Conservation (phyloP, 306 rosid genomes). For the Prinsepia uniflora region DNA sequence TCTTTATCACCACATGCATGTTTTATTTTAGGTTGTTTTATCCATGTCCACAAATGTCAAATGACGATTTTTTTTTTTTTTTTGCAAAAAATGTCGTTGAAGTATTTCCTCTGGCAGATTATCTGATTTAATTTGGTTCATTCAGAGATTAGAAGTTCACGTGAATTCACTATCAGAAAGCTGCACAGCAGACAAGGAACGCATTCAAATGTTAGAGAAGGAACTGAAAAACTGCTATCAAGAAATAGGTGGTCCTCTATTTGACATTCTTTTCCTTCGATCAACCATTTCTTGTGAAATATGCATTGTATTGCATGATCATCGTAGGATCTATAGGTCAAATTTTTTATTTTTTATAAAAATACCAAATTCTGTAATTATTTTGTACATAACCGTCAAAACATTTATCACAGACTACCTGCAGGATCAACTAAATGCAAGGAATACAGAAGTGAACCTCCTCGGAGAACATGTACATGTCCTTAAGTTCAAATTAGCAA, state of each 20-base stretch:
- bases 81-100: neutral
- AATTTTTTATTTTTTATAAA: neutral
- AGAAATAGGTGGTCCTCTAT: slow-evolving; percentile 63
- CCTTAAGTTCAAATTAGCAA: slow-evolving; percentile 57
- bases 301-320: neutral
- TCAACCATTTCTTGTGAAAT: neutral
- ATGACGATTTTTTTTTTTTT: too few species aligned
- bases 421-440: slow-evolving; percentile 68
- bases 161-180: slow-evolving; percentile 51
- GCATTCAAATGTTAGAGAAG: slow-evolving; percentile 56
- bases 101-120: slow-evolving; percentile 1
- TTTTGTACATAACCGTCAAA: slow-evolving; percentile 27
- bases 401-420: slow-evolving; percentile 66
- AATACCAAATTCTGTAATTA: neutral
- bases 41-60: neutral
- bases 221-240: slow-evolving; percentile 77
- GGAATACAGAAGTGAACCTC: slow-evolving; percentile 51
- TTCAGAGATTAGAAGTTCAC: slow-evolving; percentile 57
- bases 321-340: neutral
- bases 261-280: neutral
- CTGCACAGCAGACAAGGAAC: slow-evolving; percentile 53
- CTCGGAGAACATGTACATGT: slow-evolving; percentile 45
- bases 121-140: slow-evolving; percentile 30
- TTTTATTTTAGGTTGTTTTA: neutral
- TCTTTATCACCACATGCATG: neutral